Base-by-base conservation (phyloP, 306 rosid species). In the Cicer bijugum region DNA sequence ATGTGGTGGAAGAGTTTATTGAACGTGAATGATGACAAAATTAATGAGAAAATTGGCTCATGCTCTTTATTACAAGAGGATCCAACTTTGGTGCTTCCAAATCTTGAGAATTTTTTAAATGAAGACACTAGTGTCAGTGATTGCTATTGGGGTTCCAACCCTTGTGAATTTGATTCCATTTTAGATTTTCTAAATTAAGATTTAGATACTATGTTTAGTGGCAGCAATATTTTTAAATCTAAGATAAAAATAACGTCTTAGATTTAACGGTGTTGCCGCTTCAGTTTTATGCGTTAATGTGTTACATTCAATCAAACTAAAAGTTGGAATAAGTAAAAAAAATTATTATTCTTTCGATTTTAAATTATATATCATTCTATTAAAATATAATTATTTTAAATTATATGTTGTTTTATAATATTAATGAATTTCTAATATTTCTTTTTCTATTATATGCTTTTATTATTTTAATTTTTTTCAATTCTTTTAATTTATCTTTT, bases 1-100 rank as follows among this genome's bases (percentile, higher is more conserved):
- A 65, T 2, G 38, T 44, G 71, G 71, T 66, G 53, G 71, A 53
- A 66, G 9, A 37, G 12, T 38, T 61, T 61, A 10, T 61, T 16
- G 67, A 8, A 37, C 67, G 2, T 38, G 45, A 45, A 38, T 1
- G 67, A 37, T 28, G 33, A 9, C 44, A 35, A 23, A 58, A 1
- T 1, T 5, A 12, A n/a, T 59, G 66, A 59, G 19, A 59, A 33
- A 59, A 6, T 59, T 60, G 45, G n/a, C 9, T 12, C 45, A 12
- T 1, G 35, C 17, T 59, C 65, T 33, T 59, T 14, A 10, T 7
- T 33, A 33, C 63, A 23, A 33, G 44, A 59, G 8, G 23, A 61
- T 28, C 35, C 20, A 38, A 37, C 8, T 12, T n/a, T 35, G 67
- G 67, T 37, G 12, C 8, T 61, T n/a, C 12, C 46, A 37, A 37